Evolutionary conservation across 208 protist genomes (phyloP), one percentile per base, ranked within the genome.

Genomic region (Trypanosoma platydactyli): DNA sequence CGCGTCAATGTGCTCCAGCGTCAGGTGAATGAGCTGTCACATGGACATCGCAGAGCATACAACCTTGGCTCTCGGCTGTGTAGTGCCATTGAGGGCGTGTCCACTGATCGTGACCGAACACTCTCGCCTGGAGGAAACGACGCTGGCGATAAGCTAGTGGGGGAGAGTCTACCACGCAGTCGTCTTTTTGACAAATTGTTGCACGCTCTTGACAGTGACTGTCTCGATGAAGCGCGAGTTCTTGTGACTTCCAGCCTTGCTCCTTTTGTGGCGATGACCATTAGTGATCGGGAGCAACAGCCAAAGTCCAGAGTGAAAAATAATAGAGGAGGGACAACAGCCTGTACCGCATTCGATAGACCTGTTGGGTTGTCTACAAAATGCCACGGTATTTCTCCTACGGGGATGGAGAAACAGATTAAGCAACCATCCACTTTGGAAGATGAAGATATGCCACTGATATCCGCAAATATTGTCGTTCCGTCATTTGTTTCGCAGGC

Each of bases 1-100:
- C 80, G 83, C 54, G 41, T 89, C 11, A 80, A 86, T 29, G 40
- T 1, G 5, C 18, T 84, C 50, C 83, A 89, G 56, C 79, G 77
- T 13, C 56, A 80, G 22, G 61, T 89, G 13, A 76, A 84, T 66
- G 71, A 69, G 45, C 59, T 79, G 15, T 59, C 62, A 18, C 80
- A 84, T 25, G 66, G 77, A 33, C 40, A 68, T 20, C 76, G 69
- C 1, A 25, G 52, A 11, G n/a, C 61, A 12, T 67, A 71, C n/a
- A 68, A 66, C 40, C 68, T 79, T 7, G 25, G 77, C 45, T 52
- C 35, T 12, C 67, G 44, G 20, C 46, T 88, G 2, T 82, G 73
- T 29, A 61, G 44, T 15, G 62, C 68, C n/a, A 55, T 84, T 22
- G 63, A 68, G 46, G 30, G 44, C 33, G 9, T 38, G 5, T 3